A percentile compares a stretch with the other conserved stretches of the same genome.
phyloP scores from a whole-genome alignment of 108 stramenopile genomes.

The Schizochytrium sp. region DNA sequence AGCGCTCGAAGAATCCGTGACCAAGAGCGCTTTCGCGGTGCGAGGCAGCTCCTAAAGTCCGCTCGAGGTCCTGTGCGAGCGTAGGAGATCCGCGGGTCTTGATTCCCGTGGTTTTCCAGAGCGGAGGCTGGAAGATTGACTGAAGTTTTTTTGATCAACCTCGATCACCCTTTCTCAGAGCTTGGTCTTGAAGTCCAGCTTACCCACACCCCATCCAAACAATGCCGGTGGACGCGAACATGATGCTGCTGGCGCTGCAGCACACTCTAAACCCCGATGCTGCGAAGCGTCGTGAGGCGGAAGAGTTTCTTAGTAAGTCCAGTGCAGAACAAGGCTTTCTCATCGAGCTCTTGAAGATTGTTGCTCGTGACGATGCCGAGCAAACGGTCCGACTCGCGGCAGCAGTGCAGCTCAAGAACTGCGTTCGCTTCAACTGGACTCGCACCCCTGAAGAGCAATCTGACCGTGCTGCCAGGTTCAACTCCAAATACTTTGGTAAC shows the following conservation, averaged over 20 bases:
- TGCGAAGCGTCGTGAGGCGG: slow-evolving; percentile 33
- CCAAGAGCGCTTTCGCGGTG: too few relatives aligned
- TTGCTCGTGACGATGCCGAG: not conserved
- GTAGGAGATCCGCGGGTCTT: too few relatives aligned
- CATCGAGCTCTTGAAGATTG: slow-evolving; percentile 44
- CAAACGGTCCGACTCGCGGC: slow-evolving; percentile 29
- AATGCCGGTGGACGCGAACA: not conserved
- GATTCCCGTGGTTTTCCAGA: too few relatives aligned
- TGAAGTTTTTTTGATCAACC: too few relatives aligned
- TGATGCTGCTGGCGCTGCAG: slow-evolving; percentile 41
- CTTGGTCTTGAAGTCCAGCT: too few relatives aligned
- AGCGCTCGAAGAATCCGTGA: too few relatives aligned
- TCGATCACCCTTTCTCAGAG: too few relatives aligned
- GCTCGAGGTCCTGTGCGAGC: too few relatives aligned
- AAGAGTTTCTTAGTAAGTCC: slow-evolving; percentile 19
- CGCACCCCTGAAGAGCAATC: slow-evolving; percentile 13
- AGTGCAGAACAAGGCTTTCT: slow-evolving; percentile 30
- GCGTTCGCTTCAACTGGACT: slow-evolving; percentile 25
- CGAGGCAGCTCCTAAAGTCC: too few relatives aligned
- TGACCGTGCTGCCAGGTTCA: not conserved
- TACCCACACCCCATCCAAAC: not conserved
- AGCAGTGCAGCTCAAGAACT: slow-evolving; percentile 50
- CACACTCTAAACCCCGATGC: slow-evolving; percentile 55
- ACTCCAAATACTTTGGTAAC: slow-evolving; percentile 35
- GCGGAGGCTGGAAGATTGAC: too few relatives aligned